Percentiles rank a stretch among this genome's conserved stretches.
phyloP scores from a whole-genome alignment of 495 filamentous ascomycete genomes.

The Tricharina praecox region DNA sequence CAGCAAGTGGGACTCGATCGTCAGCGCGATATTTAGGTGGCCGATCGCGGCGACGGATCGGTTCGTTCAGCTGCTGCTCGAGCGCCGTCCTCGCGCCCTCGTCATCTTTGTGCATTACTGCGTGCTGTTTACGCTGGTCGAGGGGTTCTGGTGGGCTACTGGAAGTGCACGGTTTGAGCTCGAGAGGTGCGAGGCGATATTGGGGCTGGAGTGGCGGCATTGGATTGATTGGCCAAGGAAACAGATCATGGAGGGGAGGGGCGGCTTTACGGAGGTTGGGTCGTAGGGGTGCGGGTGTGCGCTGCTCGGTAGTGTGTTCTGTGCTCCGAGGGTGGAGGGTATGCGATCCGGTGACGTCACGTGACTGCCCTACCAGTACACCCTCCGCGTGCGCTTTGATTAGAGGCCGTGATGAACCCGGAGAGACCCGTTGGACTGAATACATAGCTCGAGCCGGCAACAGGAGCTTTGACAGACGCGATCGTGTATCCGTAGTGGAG shows the following conservation, averaged over 20 bases:
- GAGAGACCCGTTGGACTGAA: too few relatives aligned
- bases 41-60: conserved; percentile 24
- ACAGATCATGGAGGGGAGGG: conserved; percentile 14
- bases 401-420: too few relatives aligned
- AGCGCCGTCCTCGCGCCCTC: conserved; percentile 27
- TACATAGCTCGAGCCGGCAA: too few relatives aligned
- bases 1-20: neutral
- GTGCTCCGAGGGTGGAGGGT: too few relatives aligned
- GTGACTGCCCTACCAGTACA: too few relatives aligned
- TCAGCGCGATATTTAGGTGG: conserved; percentile 24
- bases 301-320: too few relatives aligned
- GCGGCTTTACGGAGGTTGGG: too few relatives aligned
- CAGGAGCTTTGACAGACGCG: too few relatives aligned
- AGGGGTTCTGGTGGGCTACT: conserved; percentile 26
- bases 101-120: conserved; percentile 31
- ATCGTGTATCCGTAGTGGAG: too few relatives aligned
- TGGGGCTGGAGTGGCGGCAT: conserved; percentile 25
- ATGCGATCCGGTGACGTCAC: too few relatives aligned
- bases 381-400: too few relatives aligned
- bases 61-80: conserved; percentile 24
- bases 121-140: conserved; percentile 26
- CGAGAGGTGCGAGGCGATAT: conserved; percentile 20
- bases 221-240: conserved; percentile 25
- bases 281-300: too few relatives aligned
- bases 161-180: conserved; percentile 27